Base-by-base conservation (phyloP, 179 eudicot species). In the Silene vulgaris region DNA sequence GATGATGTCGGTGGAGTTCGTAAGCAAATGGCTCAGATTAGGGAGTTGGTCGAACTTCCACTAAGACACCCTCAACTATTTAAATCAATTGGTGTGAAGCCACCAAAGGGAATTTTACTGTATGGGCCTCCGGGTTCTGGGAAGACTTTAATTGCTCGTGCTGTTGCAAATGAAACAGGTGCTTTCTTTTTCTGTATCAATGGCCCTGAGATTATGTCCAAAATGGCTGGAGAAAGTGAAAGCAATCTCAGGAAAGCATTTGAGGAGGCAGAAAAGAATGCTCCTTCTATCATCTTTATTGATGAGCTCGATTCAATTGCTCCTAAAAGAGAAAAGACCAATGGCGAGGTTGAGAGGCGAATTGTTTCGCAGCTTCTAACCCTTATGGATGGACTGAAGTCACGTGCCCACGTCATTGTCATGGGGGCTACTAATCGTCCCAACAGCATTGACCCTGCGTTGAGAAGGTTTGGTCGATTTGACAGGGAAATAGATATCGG, bases 121-220 rank as follows among this genome's bases (percentile, higher is more conserved):
- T 92, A 86, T 79, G 97, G 97, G n/a, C 97, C 97, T 71, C 97
- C 97, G 21, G 97, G 97, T 4, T 91, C 97, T 12, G 97, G 97
- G 20, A 92, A 92, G 83, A 92, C 97, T 76, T 76, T 92, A 57
- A 90, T 92, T 71, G 97, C 97, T 57, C 83, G 97, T 19, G 97
- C 97, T 81, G 93, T 92, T 80, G 97, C 97, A 12, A 92, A 92
- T 81, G 96, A 90, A 77, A 92, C 97, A 11, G 97, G 97, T 62
- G 97, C 97, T 13, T 92, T 92, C 82, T 92, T 92, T 84, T 92
- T 92, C 75, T 89, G 91, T 71, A 92, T 92, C 5, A 92, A 92
- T 79, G 97, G 97, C 20, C 97, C 97, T 9, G 97, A 92, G 67
- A 92, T 92, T 64, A 92, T 92, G 97, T 92, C 97, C 0, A 92